phyloP scores from a whole-genome alignment of 2,329 filamentous ascomycete genomes.

The Cercospora canescens region DNA sequence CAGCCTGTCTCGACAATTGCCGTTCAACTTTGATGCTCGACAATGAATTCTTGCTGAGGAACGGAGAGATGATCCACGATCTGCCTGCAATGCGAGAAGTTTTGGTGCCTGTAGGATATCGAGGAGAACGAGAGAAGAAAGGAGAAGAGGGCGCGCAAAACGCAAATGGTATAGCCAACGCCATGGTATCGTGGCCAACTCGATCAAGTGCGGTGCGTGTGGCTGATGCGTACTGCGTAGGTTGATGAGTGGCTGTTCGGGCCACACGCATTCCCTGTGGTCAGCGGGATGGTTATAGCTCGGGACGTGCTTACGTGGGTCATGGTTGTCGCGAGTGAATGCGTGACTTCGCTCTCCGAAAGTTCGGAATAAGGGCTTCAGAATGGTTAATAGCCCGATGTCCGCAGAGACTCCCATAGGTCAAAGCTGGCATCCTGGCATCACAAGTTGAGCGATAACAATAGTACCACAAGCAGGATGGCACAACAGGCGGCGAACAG shows the following conservation, averaged over 20 bases:
- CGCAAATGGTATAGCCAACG: not conserved
- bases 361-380: not conserved
- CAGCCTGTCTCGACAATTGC: not conserved
- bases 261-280: not conserved
- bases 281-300: not conserved
- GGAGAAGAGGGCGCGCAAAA: not conserved
- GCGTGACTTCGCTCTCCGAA: conserved; percentile 9
- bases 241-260: not conserved
- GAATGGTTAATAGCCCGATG: not conserved
- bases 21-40: not conserved
- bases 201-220: not conserved
- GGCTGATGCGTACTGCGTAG: not conserved
- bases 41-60: conserved; percentile 1
- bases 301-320: not conserved
- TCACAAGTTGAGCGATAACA: not conserved
- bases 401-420: not conserved
- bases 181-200: not conserved
- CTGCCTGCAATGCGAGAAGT: not conserved
- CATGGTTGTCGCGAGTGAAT: not conserved
- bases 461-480: not conserved
- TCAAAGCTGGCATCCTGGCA: not conserved
- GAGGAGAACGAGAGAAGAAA: not conserved
- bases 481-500: not conserved
- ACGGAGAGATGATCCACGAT: conserved; percentile 1
- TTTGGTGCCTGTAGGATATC: not conserved